Evolutionary conservation across 2,329 filamentous ascomycete genomes (phyloP), one percentile per base, ranked within the genome.

Genomic region (Diaporthe citri): DNA sequence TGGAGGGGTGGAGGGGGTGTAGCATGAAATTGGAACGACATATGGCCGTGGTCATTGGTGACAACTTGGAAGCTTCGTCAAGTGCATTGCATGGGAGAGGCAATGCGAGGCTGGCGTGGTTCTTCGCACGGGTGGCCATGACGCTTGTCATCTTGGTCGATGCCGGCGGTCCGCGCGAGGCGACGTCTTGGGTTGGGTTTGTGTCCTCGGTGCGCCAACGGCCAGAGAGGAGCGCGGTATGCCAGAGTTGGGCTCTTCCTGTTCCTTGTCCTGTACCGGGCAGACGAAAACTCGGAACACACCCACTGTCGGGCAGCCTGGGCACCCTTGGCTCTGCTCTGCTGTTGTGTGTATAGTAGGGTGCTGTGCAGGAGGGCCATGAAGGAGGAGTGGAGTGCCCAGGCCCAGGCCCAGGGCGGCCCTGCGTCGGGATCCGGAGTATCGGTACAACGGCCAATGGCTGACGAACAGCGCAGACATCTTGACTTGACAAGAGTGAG

Each of bases 1-100:
- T 75, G 71, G 71, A 71, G 55, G 39, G 13, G 46, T 22, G 15
- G 36, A 43, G 41, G 28, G 31, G 64, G 8, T 36, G 43, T 41
- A 52, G 71, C 74, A 75, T 75, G 64, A 75, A 73, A 36, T 28
- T 69, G 52, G 39, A 55, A 70, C n/a, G n/a, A 43, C 72, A 60
- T 15, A 22, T 52, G 34, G 22, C 31, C 34, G 62, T 25, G 46
- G 62, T 28, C 62, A 67, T 67, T 67, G 39, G 28, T 57, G 60
- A 41, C 39, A 31, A 48, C 55, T 31, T 28, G 15, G 59, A 67
- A 73, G 60, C 59, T 67, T 52, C 31, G 12, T 46, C 59, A 31
- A 64, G 39, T n/a, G 59, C 59, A 67, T 51, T 36, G 64, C 64
- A 67, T 28, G 46, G 31, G 22, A 39, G 31, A 39, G 31, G 64